Evolutionary conservation across 768 basidiomycete species (phyloP), one percentile per base, ranked within the genome.

Genomic region (Wakefieldia striispora): DNA sequence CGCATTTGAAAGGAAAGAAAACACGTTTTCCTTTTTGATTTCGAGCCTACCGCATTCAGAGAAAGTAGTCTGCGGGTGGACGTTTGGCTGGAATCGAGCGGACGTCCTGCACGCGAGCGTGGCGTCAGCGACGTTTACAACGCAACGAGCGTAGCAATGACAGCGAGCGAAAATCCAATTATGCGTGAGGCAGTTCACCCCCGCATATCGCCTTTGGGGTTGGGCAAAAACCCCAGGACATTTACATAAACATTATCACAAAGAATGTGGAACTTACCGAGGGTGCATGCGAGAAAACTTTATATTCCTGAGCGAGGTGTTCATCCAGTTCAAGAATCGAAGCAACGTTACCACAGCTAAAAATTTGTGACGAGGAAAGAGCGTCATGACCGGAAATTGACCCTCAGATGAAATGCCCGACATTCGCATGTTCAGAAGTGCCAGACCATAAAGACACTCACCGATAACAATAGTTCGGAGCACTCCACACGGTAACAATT

Each of bases 381-480:
- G 42, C 11, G 43, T 36, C 27, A 60, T 42, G 54, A 47, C 52
- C 65, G 62, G 58, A 66, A 66, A 64, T 60, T 49, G 55, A 53
- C 47, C 17, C 23, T 43, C 47, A 48, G 53, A 54, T 59, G 39
- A 52, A 55, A 43, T 47, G 53, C 40, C 33, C 40, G 43, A 54
- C 46, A 29, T 37, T 47, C 53, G 43, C 47, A 41, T 55, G 61
- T 48, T 43, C 39, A 40, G 53, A 52, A 46, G 36, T 44, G 39
- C 51, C 11, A 45, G 34, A n/a, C 16, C 20, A 40, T 13, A 38
- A 24, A 39, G 45, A 47, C 14, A 77, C 84, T 54, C 60, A 95
- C 90, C 95, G 77, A 70, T 97, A 97, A 70, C 95, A 97, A 67
- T 98, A 98, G 70, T 98, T 98, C 13, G 95, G 95, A 3, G 94